A percentile compares a stretch with the other conserved stretches of the same genome.
These are phyloP conservation scores for Athelia psychrophila DNA, from an alignment of 1,284 basidiomycete species.

Conservation along the genomic window DNA sequence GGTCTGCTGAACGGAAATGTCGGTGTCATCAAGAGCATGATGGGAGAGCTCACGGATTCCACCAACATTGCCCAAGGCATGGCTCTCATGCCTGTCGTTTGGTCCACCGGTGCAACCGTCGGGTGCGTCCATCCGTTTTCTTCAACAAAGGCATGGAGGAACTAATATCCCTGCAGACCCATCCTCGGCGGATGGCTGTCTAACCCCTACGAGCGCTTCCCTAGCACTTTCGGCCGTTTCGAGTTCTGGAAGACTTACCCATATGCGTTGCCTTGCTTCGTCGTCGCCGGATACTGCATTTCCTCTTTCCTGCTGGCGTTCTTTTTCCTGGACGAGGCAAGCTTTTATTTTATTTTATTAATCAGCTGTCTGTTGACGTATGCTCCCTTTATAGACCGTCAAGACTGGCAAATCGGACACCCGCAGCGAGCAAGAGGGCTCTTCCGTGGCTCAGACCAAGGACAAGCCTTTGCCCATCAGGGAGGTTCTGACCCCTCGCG, in stretches of 20 bases:
- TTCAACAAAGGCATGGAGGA: too few species aligned
- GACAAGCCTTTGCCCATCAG: constrained; percentile 12
- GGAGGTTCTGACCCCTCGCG: constrained; percentile 17
- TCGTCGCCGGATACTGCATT: constrained; percentile 31
- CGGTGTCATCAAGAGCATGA: constrained; percentile 47
- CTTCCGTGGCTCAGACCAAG: neutral
- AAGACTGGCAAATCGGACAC: neutral
- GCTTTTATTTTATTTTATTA: neutral
- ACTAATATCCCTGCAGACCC: neutral
- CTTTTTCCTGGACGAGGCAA: constrained; percentile 8
- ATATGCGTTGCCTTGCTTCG: constrained; percentile 42
- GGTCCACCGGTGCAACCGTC: constrained; percentile 42
- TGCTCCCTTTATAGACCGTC: constrained; percentile 9
- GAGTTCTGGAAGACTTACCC: constrained; percentile 41
- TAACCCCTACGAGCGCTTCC: constrained; percentile 1
- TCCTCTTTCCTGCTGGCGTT: constrained; percentile 21
- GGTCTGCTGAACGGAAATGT: constrained; percentile 54
- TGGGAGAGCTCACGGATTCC: constrained; percentile 46
- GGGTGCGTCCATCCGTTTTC: constrained; percentile 29
- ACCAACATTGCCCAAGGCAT: constrained; percentile 51
- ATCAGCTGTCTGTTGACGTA: too few species aligned
- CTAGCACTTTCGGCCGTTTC: constrained; percentile 7
- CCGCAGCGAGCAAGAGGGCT: neutral
- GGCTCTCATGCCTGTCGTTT: constrained; percentile 36
- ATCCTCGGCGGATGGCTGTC: neutral